phyloP scores from a whole-genome alignment of 495 filamentous ascomycete species.

The Tirmania nivea region DNA sequence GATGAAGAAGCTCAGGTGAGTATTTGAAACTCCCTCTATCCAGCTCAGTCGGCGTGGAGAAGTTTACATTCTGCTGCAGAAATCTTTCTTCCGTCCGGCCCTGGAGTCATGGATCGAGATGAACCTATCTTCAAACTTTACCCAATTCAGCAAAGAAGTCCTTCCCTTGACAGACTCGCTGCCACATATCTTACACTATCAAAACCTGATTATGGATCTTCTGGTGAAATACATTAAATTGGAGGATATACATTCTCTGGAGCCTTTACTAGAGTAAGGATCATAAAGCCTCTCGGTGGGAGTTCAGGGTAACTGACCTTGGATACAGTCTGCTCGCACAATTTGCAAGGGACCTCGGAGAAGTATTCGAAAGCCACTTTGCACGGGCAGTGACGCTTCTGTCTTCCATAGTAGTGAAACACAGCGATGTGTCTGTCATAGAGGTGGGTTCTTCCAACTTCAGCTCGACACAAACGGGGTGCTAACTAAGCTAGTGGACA shows the following conservation, averaged over 20 bases:
- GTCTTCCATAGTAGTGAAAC: slow-evolving; percentile 36
- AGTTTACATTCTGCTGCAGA: slow-evolving; percentile 4
- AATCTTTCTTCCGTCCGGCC: slow-evolving; percentile 62
- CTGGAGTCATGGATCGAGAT: slow-evolving; percentile 76
- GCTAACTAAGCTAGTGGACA: slow-evolving; percentile 86
- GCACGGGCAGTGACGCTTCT: slow-evolving; percentile 45
- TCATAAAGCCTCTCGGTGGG: not conserved
- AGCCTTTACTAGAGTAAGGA: slow-evolving; percentile 47
- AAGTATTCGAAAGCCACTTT: slow-evolving; percentile 77
- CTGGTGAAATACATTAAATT: slow-evolving; percentile 58
- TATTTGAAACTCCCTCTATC: not conserved
- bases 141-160: slow-evolving; percentile 48
- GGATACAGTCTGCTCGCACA: slow-evolving; percentile 43
- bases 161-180: slow-evolving; percentile 66
- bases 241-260: slow-evolving; percentile 50
- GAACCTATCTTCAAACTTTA: slow-evolving; percentile 65
- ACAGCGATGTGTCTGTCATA: slow-evolving; percentile 26
- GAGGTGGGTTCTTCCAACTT: slow-evolving; percentile 13
- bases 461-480: slow-evolving; percentile 28
- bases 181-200: slow-evolving; percentile 71
- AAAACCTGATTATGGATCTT: slow-evolving; percentile 58
- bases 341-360: slow-evolving; percentile 77
- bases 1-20: slow-evolving; percentile 36
- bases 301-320: not conserved
- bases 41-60: not conserved